Base-by-base conservation (phyloP, 2,329 filamentous ascomycete genomes). In the Pseudopithomyces chartarum region DNA sequence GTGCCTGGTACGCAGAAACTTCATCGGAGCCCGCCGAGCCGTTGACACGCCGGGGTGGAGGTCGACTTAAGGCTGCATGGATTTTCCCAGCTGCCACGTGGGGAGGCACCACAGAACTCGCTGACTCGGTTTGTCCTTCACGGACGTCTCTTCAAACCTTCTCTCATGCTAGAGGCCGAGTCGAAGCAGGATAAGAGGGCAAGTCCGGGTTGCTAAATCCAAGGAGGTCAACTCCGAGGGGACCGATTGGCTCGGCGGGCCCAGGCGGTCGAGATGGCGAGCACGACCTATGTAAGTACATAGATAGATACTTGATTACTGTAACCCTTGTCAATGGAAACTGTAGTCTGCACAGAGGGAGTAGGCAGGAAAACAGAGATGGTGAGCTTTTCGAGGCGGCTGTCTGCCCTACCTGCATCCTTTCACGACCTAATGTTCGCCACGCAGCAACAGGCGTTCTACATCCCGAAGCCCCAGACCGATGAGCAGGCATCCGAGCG, bases 41-140 rank as follows among this genome's bases (percentile, higher is more conserved):
- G 10, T 11, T 43, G 40, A 13, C 15, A 17, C 6, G 11, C 19
- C n/a, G 20, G 10, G n/a, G 47, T 36, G 34, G 47, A 29, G 22
- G 47, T 50, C n/a, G 34, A 19, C 11, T 13, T 36, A 34, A 34
- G n/a, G 12, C 26, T 51, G 23, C 36, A 51, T 51, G 48, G 48
- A 23, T 42, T 34, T 17, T 33, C 48, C 48, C 42, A 19, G 38
- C n/a, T n/a, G 36, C 48, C 38, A 51, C 48, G 48, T 51, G 48
- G 23, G n/a, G 23, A 17, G 48, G 46, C 5, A 39, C 34, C 22
- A 29, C 34, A 50, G 22, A 7, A 22, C 20, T 50, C 17, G 2
- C 47, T 32, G 34, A 50, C 47, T 50, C 6, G 19, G 15, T 36
- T 36, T 12, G 15, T 23, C 19, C n/a, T 13, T 44, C 22, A 29